These are phyloP conservation scores for Myriosclerotinia duriaeana DNA, from an alignment of 2,329 filamentous ascomycete genomes.

Conservation along the genomic window DNA sequence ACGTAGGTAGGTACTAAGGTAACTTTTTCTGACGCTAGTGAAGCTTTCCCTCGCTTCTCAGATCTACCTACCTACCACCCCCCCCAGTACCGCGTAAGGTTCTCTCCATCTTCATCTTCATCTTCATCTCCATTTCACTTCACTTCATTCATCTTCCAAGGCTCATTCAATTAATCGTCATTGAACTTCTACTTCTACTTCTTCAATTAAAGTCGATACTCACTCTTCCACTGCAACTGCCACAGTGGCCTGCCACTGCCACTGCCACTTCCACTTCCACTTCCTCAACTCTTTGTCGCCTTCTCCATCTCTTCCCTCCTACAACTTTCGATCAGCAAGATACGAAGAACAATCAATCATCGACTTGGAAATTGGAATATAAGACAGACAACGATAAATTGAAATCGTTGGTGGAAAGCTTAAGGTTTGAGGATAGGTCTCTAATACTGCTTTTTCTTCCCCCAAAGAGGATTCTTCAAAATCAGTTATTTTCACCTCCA, in stretches of 20 bases:
- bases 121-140: neutral
- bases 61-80: no score
- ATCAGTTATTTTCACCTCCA: constrained; percentile 37
- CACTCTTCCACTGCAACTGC: neutral
- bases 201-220: neutral
- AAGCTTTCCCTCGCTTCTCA: no score
- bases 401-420: constrained; percentile 35
- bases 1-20: no score
- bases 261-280: neutral
- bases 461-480: constrained; percentile 34
- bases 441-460: constrained; percentile 40
- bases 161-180: neutral
- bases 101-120: neutral
- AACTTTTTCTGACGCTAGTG: no score
- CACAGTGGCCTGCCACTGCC: no score
- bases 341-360: neutral
- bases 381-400: constrained; percentile 29
- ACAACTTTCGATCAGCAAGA: constrained; percentile 11
- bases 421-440: constrained; percentile 43
- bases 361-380: neutral
- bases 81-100: no score
- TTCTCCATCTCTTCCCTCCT: neutral
- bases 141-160: neutral
- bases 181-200: neutral
- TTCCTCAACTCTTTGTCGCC: constrained; percentile 12